Evolutionary conservation across 2,329 filamentous ascomycete genomes (phyloP).

Genomic region (Macrophomina phaseolina): DNA sequence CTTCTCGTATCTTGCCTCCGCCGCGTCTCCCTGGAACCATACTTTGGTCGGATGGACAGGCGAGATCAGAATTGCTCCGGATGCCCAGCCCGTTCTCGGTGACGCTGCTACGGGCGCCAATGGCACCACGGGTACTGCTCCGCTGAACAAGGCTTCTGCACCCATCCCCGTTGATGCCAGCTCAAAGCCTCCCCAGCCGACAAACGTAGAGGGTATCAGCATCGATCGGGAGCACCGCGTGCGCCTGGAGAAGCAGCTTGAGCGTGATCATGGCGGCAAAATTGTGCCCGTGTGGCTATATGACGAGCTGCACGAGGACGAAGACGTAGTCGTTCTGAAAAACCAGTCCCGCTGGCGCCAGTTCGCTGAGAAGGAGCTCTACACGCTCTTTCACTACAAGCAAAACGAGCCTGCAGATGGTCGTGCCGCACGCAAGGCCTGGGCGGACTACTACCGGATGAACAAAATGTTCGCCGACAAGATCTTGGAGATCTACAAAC

Average conservation of each 20-base stretch:
- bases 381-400: constrained; percentile 95
- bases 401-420: constrained; percentile 90
- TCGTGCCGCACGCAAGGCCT: constrained; percentile 78
- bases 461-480: constrained; percentile 91
- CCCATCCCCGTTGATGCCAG: constrained; percentile 75
- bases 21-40: constrained; percentile 85
- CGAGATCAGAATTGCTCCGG: constrained; percentile 59
- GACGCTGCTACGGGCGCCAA: constrained; percentile 34
- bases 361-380: constrained; percentile 90
- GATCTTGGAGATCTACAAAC: constrained; percentile 87
- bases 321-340: constrained; percentile 73
- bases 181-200: constrained; percentile 61
- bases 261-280: constrained; percentile 74
- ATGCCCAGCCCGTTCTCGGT: constrained; percentile 36
- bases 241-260: constrained; percentile 75
- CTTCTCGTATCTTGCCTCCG: constrained; percentile 85
- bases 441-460: constrained; percentile 92
- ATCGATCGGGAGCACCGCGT: constrained; percentile 73
- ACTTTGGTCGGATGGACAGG: constrained; percentile 95
- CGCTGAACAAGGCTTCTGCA: constrained; percentile 76
- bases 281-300: constrained; percentile 89
- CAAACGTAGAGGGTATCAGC: constrained; percentile 70
- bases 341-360: constrained; percentile 87
- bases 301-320: constrained; percentile 73
- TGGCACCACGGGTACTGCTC: constrained; percentile 59